Percentiles rank a stretch among this genome's conserved stretches.
Evolutionary conservation across 2,329 filamentous ascomycete species (phyloP).

Genomic region (Hysterium pulicare): DNA sequence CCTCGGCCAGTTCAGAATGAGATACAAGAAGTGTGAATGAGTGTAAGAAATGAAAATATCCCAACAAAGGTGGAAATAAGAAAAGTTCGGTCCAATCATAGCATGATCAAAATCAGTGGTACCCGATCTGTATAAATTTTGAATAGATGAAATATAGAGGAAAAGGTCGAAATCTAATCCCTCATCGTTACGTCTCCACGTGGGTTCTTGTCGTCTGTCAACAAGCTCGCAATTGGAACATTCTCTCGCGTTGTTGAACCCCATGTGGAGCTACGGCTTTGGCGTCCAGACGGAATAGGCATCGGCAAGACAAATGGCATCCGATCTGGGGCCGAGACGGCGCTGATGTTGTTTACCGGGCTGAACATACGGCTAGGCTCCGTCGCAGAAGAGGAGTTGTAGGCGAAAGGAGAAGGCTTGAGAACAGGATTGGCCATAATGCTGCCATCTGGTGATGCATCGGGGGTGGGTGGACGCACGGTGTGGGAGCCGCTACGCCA

Average conservation of each 20-base stretch:
- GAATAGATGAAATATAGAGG: neutral
- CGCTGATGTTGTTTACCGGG: constrained; percentile 26
- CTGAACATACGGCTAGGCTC: constrained; percentile 32
- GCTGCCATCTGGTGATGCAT: constrained; percentile 37
- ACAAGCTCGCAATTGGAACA: constrained; percentile 37
- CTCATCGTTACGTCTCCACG: constrained; percentile 8
- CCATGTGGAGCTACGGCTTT: constrained; percentile 31
- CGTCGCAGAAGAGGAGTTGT: constrained; percentile 26
- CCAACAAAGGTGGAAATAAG: neutral
- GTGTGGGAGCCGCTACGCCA: constrained; percentile 47
- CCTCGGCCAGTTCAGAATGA: no score
- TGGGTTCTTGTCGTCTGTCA: constrained; percentile 38
- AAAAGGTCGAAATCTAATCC: neutral
- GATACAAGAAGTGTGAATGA: neutral
- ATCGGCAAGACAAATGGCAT: constrained; percentile 36
- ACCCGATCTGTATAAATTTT: neutral
- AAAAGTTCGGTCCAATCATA: neutral
- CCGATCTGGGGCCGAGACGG: constrained; percentile 31
- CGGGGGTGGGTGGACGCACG: constrained; percentile 36
- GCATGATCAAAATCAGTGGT: neutral
- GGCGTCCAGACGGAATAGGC: constrained; percentile 32
- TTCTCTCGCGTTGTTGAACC: constrained; percentile 35
- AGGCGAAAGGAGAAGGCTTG: constrained; percentile 31
- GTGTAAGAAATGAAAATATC: neutral
- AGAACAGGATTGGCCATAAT: constrained; percentile 34